Base-by-base conservation (phyloP, 768 basidiomycete species). In the Inosperma sp. region DNA sequence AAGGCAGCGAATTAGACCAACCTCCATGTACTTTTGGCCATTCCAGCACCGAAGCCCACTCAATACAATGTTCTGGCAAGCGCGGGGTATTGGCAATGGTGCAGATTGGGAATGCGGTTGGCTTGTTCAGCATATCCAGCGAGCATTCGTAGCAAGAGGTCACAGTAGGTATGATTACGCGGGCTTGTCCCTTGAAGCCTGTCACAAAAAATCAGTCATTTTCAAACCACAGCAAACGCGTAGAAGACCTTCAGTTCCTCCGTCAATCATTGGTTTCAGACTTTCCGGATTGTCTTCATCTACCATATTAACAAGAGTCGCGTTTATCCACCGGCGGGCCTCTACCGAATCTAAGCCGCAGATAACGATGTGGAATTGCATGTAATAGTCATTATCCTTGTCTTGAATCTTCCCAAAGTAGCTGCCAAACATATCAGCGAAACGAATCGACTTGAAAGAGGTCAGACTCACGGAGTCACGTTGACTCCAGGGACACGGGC, bases 81-180 rank as follows among this genome's bases (percentile, higher is more conserved):
- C 96, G 88, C 22, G 96, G 96, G 0, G 96, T 99, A 64, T 98
- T 98, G 51, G 96, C 95, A 58, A 99, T 98, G 5, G 96, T 99
- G 65, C 96, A 99, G 49, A 99, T 97, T 2, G 96, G 96, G 66
- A 94, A 99, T 10, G 86, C 87, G 33, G 93, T 96, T 1, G 86
- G 94, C 56, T 97, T 97, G 69, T 96, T 97, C 46, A 97, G 80
- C 90, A 97, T 97, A 64, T 97, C 93, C 41, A 99, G 84, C 2
- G 91, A 91, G 65, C 96, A 99, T 67, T 99, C 96, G 61, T 98
- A 98, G 66, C 96, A 99, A 7, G 94, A 94, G 8, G 93, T 86
- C 51, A 97, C 79, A 1, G 91, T 92, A 1, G 96, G 96, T 13
- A 99, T 75, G 60, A 99, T 98, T 35, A 98, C 94, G 54, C 94